These are phyloP conservation scores for Fusarium concolor DNA, from an alignment of 2,329 filamentous ascomycete genomes.

Conservation along the genomic window DNA sequence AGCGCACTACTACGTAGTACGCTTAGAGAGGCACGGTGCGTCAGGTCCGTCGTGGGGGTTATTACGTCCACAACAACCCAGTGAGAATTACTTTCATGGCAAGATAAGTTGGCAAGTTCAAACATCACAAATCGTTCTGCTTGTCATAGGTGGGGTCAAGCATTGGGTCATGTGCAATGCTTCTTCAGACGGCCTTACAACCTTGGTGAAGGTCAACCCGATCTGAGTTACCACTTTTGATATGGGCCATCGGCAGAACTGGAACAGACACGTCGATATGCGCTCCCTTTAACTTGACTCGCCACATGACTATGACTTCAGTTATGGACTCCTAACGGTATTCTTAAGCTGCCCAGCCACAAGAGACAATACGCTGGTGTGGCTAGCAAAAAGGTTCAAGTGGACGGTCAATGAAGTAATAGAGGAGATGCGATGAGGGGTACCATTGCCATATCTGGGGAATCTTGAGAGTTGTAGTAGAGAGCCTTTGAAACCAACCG, in stretches of 20 bases:
- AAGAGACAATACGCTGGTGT: slow-evolving; percentile 7
- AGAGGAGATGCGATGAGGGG: slow-evolving; percentile 28
- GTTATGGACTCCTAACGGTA: neutral
- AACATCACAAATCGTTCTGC: slow-evolving; percentile 26
- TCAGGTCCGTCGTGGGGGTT: slow-evolving; percentile 27
- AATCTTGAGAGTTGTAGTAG: slow-evolving; percentile 33
- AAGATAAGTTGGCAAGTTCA: slow-evolving; percentile 4
- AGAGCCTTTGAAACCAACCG: slow-evolving; percentile 26
- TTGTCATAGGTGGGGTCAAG: slow-evolving; percentile 40
- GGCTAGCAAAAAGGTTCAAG: neutral
- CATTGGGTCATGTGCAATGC: slow-evolving; percentile 29
- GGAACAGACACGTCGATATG: slow-evolving; percentile 19
- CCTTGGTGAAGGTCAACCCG: slow-evolving; percentile 27
- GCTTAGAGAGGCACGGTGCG: slow-evolving; percentile 28
- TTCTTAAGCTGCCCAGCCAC: slow-evolving; percentile 9
- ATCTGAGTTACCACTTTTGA: slow-evolving; percentile 37
- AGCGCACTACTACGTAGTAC: slow-evolving; percentile 1
- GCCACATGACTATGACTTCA: neutral
- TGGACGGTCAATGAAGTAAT: neutral
- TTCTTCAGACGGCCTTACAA: slow-evolving; percentile 27
- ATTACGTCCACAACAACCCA: slow-evolving; percentile 6
- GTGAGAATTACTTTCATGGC: slow-evolving; percentile 7
- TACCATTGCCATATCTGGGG: slow-evolving; percentile 40
- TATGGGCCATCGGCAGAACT: slow-evolving; percentile 30
- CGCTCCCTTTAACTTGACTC: neutral